Percentiles rank a stretch among this genome's conserved stretches.
These are phyloP conservation scores for Papilionanthe hybrid DNA, from an alignment of 116 monocot genomes.

Conservation along the genomic window DNA sequence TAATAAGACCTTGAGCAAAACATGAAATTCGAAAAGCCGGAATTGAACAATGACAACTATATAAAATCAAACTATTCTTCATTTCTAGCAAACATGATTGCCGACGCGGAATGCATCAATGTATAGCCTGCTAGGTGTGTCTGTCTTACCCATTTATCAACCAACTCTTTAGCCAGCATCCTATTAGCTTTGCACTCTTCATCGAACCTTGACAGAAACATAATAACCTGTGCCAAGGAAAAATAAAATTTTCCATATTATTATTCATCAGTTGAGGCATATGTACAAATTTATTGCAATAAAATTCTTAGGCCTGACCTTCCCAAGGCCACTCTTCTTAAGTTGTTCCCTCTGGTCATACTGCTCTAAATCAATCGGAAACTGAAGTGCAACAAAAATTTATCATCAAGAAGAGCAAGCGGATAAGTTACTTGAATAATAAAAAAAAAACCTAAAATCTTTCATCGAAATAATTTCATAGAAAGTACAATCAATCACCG, in stretches of 20 bases:
- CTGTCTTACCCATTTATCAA: constrained; percentile 79
- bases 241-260: neutral
- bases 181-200: constrained; percentile 92
- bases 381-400: constrained; percentile 19
- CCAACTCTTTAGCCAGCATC: constrained; percentile 90
- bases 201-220: constrained; percentile 97
- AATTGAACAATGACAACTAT: no score
- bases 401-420: neutral
- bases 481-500: neutral
- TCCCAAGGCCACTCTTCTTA: constrained; percentile 96
- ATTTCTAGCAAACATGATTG: no score
- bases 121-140: neutral
- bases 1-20: no score
- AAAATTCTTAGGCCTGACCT: constrained; percentile 37
- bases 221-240: constrained; percentile 66
- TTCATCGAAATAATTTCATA: neutral
- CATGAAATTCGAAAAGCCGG: no score
- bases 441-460: neutral
- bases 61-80: no score
- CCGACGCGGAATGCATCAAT: no score
- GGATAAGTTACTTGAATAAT: neutral
- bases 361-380: constrained; percentile 91
- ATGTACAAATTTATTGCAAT: neutral
- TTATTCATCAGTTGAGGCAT: neutral
- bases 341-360: constrained; percentile 82